Evolutionary conservation across 225 moss, liverwort and hornwort genomes (phyloP).

Genomic region (Pseudisothecium myosuroides): DNA sequence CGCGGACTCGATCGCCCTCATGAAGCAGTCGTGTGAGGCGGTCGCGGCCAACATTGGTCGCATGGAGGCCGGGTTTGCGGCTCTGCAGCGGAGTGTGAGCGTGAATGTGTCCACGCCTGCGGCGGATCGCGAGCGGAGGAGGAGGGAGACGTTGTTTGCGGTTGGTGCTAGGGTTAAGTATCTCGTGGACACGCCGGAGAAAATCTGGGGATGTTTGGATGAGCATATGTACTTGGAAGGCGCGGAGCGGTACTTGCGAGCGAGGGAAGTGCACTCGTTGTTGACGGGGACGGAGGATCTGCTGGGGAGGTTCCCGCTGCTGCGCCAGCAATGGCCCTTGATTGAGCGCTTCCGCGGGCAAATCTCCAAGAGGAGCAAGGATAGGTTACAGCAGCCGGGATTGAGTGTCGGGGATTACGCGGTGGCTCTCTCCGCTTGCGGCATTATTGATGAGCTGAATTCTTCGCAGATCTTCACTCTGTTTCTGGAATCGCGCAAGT

Average conservation of each 20-base stretch:
- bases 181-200: constrained; percentile 90
- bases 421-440: constrained; percentile 68
- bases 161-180: constrained; percentile 86
- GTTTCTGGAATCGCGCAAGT: constrained; percentile 71
- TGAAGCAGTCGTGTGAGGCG: constrained; percentile 75
- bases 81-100: constrained; percentile 52
- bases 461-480: constrained; percentile 65
- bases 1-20: constrained; percentile 79
- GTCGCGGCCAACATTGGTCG: constrained; percentile 55
- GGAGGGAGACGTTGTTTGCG: constrained; percentile 64
- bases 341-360: constrained; percentile 79
- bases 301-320: constrained; percentile 64
- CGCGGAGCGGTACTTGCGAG: constrained; percentile 80
- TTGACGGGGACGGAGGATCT: constrained; percentile 47
- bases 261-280: constrained; percentile 72
- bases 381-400: constrained; percentile 80
- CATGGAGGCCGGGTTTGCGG: constrained; percentile 70
- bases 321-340: constrained; percentile 89
- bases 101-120: constrained; percentile 44
- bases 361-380: constrained; percentile 87
- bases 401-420: constrained; percentile 63
- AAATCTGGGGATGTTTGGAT: constrained; percentile 97
- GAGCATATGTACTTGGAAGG: constrained; percentile 96
- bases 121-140: constrained; percentile 52
- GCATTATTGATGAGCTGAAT: constrained; percentile 79